Evolutionary conservation across 805 yeast genomes (phyloP).

Genomic region (Candida khao-thaluensis): DNA sequence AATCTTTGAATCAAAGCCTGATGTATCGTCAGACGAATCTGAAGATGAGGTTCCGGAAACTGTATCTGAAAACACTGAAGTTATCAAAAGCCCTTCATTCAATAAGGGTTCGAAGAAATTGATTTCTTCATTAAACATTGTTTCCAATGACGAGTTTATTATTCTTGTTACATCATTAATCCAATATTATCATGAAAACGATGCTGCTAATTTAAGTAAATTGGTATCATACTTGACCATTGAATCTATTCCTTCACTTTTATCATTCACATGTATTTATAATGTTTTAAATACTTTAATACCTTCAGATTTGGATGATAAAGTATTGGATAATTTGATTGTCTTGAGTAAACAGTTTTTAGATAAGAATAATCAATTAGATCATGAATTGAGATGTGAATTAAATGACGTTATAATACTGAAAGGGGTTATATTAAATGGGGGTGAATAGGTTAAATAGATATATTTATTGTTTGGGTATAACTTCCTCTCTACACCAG

Average conservation of each 20-base stretch:
- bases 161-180: slow-evolving; percentile 28
- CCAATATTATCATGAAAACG: slow-evolving; percentile 20
- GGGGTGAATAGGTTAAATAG: slow-evolving; percentile 14
- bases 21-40: slow-evolving; percentile 12
- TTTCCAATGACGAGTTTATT: slow-evolving; percentile 35
- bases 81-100: not conserved
- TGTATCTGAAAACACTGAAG: not conserved
- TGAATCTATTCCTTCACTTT: slow-evolving; percentile 20
- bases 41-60: slow-evolving; percentile 11
- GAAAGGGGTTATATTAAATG: slow-evolving; percentile 34
- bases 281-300: slow-evolving; percentile 17
- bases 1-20: not conserved
- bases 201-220: slow-evolving; percentile 19
- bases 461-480: not conserved
- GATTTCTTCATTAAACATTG: slow-evolving; percentile 30
- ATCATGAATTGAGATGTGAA: slow-evolving; percentile 22
- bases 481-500: no score
- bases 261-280: slow-evolving; percentile 34
- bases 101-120: slow-evolving; percentile 18
- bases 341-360: slow-evolving; percentile 31
- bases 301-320: slow-evolving; percentile 14
- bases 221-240: slow-evolving; percentile 27
- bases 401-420: slow-evolving; percentile 30
- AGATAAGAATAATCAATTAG: slow-evolving; percentile 22
- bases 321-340: slow-evolving; percentile 27